Percentiles rank a stretch among this genome's conserved stretches.
These are phyloP conservation scores for Auriscalpium orientale DNA, from an alignment of 768 basidiomycete genomes.

Conservation along the genomic window DNA sequence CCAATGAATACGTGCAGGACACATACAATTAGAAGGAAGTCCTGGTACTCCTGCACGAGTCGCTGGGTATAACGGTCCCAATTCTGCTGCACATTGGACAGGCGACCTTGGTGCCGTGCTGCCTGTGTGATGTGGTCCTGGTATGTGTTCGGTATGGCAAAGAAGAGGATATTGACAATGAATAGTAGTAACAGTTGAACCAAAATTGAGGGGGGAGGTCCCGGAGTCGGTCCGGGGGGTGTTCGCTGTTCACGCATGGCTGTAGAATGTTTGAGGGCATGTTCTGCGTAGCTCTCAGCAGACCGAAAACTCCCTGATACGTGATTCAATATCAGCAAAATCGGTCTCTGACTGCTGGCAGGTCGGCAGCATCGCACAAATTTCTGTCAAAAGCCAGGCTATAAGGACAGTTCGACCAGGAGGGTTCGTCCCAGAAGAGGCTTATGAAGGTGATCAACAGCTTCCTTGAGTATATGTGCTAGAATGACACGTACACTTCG, in stretches of 20 bases:
- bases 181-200: constrained; percentile 27
- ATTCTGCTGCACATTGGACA: constrained; percentile 37
- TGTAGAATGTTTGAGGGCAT: constrained; percentile 22
- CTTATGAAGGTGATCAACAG: not conserved
- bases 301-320: constrained; percentile 34
- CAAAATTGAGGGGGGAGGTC: constrained; percentile 3
- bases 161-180: constrained; percentile 37
- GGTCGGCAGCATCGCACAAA: constrained; percentile 24
- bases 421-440: constrained; percentile 16
- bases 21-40: constrained; percentile 49
- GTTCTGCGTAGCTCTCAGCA: constrained; percentile 37
- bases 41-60: constrained; percentile 46
- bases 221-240: constrained; percentile 8
- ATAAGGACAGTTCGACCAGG: constrained; percentile 38
- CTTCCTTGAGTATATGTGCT: no score
- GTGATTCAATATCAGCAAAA: not conserved
- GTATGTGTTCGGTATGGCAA: constrained; percentile 47
- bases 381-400: constrained; percentile 43
- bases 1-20: not conserved
- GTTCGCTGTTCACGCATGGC: constrained; percentile 18
- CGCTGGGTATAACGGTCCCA: constrained; percentile 45
- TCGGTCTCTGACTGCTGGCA: not conserved
- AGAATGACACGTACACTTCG: constrained; percentile 2
- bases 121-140: constrained; percentile 40
- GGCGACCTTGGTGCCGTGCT: constrained; percentile 42